A percentile compares a stretch with the other conserved stretches of the same genome.
Evolutionary conservation across 2,329 filamentous ascomycete species (phyloP).

Genomic region (Penicillium hordei): DNA sequence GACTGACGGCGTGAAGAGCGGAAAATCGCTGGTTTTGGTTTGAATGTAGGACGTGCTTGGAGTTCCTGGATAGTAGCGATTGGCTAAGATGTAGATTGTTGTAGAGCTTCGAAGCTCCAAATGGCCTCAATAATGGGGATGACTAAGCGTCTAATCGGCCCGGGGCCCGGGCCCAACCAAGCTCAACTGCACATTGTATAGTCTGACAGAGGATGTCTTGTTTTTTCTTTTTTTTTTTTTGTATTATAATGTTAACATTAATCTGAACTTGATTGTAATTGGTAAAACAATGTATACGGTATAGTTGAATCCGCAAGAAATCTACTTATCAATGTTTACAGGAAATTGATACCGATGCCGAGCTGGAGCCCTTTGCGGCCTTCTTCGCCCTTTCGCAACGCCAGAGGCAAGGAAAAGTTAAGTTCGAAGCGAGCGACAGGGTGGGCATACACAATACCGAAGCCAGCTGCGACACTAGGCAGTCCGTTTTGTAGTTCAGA

Average conservation of each 20-base stretch:
- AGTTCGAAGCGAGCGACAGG: conserved; percentile 91
- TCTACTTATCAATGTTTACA: conserved; percentile 53
- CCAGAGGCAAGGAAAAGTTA: conserved; percentile 88
- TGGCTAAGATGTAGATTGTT: background rate
- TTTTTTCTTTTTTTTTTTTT: background rate
- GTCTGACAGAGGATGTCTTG: background rate
- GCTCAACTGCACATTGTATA: background rate
- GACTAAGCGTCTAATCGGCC: background rate
- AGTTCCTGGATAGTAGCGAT: background rate
- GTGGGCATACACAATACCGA: conserved; percentile 93
- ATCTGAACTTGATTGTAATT: background rate
- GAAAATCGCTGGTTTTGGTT: background rate
- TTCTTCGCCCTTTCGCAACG: conserved; percentile 78
- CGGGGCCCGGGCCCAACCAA: background rate
- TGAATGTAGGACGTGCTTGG: background rate
- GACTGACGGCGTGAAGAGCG: background rate
- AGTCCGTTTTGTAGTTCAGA: conserved; percentile 70
- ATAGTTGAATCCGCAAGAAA: background rate
- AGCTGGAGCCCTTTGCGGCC: conserved; percentile 88
- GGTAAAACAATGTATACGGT: background rate
- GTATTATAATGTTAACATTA: background rate
- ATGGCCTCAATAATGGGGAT: conserved; percentile 8
- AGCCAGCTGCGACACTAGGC: conserved; percentile 80
- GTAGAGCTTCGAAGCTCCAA: conserved; percentile 11
- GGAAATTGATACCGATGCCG: conserved; percentile 93